These are phyloP conservation scores for Blastocladiella britannica DNA, from an alignment of 192 early-diverging fungal genomes.

Conservation along the genomic window DNA sequence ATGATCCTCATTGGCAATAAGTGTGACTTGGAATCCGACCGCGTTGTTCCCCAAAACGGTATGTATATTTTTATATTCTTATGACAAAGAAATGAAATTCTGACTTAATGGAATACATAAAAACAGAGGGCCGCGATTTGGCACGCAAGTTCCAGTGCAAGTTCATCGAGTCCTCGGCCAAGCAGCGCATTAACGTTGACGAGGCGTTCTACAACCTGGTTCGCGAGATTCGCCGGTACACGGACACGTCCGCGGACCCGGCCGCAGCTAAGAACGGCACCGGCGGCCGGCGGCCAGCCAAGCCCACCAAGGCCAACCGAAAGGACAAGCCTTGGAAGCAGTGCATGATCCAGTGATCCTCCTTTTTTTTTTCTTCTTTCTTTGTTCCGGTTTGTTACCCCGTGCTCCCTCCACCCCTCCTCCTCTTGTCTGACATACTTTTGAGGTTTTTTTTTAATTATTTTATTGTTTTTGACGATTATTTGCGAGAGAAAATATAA, in stretches of 20 bases:
- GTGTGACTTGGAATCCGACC: conserved; percentile 60
- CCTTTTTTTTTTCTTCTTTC: conserved; percentile 3
- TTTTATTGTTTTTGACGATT: no score
- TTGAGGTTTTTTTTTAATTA: no score
- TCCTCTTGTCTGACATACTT: background rate
- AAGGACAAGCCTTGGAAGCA: conserved; percentile 6
- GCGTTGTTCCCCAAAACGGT: conserved; percentile 55
- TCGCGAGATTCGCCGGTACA: conserved; percentile 59
- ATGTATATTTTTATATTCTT: no score
- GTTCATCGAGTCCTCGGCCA: conserved; percentile 78
- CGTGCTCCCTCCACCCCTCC: background rate
- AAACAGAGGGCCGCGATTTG: conserved; percentile 56
- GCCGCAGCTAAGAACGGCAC: conserved; percentile 7
- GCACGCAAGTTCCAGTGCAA: conserved; percentile 51
- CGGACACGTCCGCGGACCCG: conserved; percentile 3
- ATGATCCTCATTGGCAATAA: conserved; percentile 88
- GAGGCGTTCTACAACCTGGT: conserved; percentile 76
- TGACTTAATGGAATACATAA: conserved; percentile 9
- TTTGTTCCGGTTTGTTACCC: background rate
- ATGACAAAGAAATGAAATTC: no score
- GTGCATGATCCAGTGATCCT: background rate
- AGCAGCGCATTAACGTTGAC: conserved; percentile 74
- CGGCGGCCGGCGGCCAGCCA: conserved; percentile 18
- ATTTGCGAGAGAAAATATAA: no score
- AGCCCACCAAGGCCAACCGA: conserved; percentile 12